Evolutionary conservation across 345 rosid species (phyloP).

Genomic region (sweet orange (Citrus sinensis)): DNA sequence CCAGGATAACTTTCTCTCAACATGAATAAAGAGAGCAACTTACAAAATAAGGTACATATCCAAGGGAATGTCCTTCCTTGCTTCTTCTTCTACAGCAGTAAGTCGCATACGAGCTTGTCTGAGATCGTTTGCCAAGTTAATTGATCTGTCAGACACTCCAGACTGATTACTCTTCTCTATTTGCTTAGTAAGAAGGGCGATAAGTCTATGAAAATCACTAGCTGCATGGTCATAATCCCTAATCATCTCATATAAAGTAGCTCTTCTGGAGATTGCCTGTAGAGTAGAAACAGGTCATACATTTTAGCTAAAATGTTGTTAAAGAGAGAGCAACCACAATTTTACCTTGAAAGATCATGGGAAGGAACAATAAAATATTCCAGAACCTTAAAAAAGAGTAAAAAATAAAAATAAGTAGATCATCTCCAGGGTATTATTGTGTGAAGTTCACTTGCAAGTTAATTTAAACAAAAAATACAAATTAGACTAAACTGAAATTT

Average conservation of each 20-base stretch:
- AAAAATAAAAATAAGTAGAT: neutral
- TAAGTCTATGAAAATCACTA: slow-evolving; percentile 63
- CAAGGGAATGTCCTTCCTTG: slow-evolving; percentile 65
- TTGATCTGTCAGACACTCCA: slow-evolving; percentile 47
- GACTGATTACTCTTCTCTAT: slow-evolving; percentile 45
- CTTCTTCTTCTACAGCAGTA: slow-evolving; percentile 66
- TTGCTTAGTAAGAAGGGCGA: slow-evolving; percentile 57
- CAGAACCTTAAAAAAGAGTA: neutral
- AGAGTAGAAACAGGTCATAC: slow-evolving; percentile 4
- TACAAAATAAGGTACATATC: slow-evolving; percentile 89
- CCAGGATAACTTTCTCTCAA: neutral
- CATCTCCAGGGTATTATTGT: neutral
- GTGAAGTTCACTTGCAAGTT: neutral
- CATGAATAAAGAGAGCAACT: slow-evolving; percentile 28
- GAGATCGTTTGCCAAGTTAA: slow-evolving; percentile 48
- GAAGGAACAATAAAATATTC: neutral
- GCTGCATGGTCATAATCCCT: slow-evolving; percentile 90
- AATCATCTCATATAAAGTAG: slow-evolving; percentile 78
- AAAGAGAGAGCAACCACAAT: neutral
- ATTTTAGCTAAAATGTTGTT: slow-evolving; percentile 10
- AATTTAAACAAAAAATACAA: neutral
- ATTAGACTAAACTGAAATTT: neutral
- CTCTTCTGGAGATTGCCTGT: slow-evolving; percentile 91
- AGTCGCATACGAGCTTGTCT: slow-evolving; percentile 66
- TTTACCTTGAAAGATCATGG: neutral